A percentile compares a stretch with the other conserved stretches of the same genome.
Evolutionary conservation across 2,329 filamentous ascomycete species (phyloP).

Genomic region (Corniculantispora saksenae): DNA sequence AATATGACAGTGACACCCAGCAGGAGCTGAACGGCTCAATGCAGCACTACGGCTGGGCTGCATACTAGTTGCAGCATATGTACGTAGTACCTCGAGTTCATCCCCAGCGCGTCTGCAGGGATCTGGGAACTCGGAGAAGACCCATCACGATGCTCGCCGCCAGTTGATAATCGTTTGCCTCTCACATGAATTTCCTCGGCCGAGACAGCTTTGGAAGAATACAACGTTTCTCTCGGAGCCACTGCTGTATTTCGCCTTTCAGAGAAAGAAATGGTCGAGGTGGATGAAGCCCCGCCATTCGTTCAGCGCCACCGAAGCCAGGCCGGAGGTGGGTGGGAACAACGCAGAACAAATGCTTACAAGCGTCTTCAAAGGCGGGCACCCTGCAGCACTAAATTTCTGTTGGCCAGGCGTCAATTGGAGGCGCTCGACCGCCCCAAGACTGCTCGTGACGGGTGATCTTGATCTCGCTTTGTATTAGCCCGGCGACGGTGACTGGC

Average conservation of each 20-base stretch:
- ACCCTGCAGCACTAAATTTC: background rate
- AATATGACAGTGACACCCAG: background rate
- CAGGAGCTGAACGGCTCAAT: background rate
- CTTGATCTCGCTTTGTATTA: slow-evolving; percentile 18
- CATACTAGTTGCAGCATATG: background rate
- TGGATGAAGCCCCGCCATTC: background rate
- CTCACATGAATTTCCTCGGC: background rate
- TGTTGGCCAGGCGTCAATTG: background rate
- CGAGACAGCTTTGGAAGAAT: background rate
- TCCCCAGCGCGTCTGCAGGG: too few species aligned
- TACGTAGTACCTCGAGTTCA: background rate
- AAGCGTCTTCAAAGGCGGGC: background rate
- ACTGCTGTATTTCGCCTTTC: background rate
- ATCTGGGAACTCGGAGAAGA: too few species aligned
- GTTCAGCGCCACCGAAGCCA: background rate
- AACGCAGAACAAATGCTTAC: background rate
- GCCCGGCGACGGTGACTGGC: background rate
- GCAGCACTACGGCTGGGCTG: background rate
- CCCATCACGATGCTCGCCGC: background rate
- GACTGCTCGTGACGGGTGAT: slow-evolving; percentile 15
- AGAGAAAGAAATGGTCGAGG: background rate
- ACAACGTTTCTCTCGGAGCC: slow-evolving; percentile 8
- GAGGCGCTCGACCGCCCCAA: background rate
- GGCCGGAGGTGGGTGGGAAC: background rate
- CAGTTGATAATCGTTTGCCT: background rate